Base-by-base conservation (phyloP, 2,329 filamentous ascomycete species). In the Chrysosporium keratinophilum region DNA sequence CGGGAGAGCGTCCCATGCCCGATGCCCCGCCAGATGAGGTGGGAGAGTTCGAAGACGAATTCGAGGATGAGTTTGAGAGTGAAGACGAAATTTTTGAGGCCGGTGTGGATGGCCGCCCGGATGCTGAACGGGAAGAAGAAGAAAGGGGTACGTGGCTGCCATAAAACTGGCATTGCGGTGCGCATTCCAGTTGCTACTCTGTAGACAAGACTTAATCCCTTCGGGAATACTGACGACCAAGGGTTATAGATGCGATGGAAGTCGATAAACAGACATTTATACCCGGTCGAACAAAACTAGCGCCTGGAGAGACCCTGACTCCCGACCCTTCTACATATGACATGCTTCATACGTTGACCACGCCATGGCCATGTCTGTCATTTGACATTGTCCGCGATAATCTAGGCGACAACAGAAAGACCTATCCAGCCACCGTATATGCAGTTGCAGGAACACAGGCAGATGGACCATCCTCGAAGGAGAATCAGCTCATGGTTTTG, bases 371-470 rank as follows among this genome's bases (percentile, higher is more conserved):
- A 2, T 98, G 93, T 68, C 79, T 98, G 14, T 97, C 91, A 1
- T 95, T 96, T 71, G 93, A 97, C 68, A 85, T 98, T 56, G 72
- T 98, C 58, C 84, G 79, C 63, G 93, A 98, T 72, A 77, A 78
- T 50, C 79, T 98, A 15, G 93, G 93, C 61, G 85, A 95, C 67
- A 83, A 88, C 70, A 85, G 93, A 65, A 94, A 85, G 69, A 83
- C 85, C n/a, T 98, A 94, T 71, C 93, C 93, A 23, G 88, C 89
- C 49, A 96, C 91, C 56, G 85, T 96, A 73, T 98, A 97, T 73
- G 85, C 90, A 10, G 90, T 97, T 33, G 84, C 89, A 15, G 93
- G 93, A 56, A 98, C 93, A 11, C 93, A 98, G 74, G 93, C 93
- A 39, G 90, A 91, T 63, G 76, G 73, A 55, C 76, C 77, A 47